Conservation (phyloP, 2,329 filamentous ascomycete genomes). For the Fusarium camptoceras region DNA sequence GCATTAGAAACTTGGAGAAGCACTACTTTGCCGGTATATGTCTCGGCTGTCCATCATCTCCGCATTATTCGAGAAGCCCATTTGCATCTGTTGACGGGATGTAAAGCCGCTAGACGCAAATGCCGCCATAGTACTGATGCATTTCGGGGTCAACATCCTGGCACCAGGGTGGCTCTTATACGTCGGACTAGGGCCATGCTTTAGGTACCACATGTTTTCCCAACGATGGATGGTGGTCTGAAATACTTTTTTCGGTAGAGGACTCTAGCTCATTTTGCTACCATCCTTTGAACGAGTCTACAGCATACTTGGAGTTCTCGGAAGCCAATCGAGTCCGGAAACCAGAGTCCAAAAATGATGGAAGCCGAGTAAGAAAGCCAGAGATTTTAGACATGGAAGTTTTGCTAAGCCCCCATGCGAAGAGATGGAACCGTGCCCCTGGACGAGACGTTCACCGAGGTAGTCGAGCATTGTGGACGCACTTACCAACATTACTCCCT, state of each 20-base stretch:
- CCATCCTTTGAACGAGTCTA: conserved; percentile 11
- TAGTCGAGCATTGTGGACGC: conserved; percentile 70
- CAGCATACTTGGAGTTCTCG: conserved; percentile 17
- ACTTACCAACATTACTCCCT: conserved; percentile 76
- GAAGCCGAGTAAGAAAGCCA: conserved; percentile 49
- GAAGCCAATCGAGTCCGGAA: conserved; percentile 9
- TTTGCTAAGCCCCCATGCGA: conserved; percentile 42
- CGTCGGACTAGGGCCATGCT: conserved; percentile 50
- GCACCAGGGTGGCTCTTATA: conserved; percentile 47
- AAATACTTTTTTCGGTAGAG: conserved; percentile 36
- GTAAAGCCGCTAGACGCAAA: conserved; percentile 44
- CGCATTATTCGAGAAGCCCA: conserved; percentile 36
- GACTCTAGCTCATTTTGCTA: conserved; percentile 29
- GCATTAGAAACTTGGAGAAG: conserved; percentile 34
- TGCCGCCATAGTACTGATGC: conserved; percentile 43
- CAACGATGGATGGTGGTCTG: conserved; percentile 41
- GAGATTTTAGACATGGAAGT: conserved; percentile 9
- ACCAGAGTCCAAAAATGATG: conserved; percentile 40
- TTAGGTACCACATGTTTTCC: conserved; percentile 49
- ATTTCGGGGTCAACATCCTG: conserved; percentile 43
- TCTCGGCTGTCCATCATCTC: conserved; percentile 36
- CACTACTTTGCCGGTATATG: conserved; percentile 33
- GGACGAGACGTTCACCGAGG: conserved; percentile 69
- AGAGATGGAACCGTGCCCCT: conserved; percentile 65
- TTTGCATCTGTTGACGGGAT: conserved; percentile 35